Base-by-base conservation (phyloP, 257 asterid species). In the Avicennia marina region DNA sequence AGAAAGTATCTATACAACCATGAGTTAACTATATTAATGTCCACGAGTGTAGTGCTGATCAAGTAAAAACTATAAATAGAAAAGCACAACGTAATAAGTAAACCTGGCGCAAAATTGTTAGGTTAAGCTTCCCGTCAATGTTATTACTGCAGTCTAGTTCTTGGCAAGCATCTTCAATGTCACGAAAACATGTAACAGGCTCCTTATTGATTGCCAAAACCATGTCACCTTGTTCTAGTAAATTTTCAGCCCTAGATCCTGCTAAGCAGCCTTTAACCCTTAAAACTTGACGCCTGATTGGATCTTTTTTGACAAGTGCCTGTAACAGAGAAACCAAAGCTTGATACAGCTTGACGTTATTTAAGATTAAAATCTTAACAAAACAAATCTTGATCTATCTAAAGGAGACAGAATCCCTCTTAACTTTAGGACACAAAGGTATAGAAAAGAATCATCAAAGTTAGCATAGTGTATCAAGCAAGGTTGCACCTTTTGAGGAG, bases 51-150 rank as follows among this genome's bases (percentile, higher is more conserved):
- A 40, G 27, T n/a, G n/a, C n/a, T n/a, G n/a, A n/a, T n/a, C n/a
- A n/a, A n/a, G n/a, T n/a, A n/a, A n/a, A n/a, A n/a, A n/a, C n/a
- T n/a, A n/a, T n/a, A n/a, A n/a, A n/a, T n/a, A n/a, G n/a, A n/a
- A n/a, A n/a, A n/a, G n/a, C n/a, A n/a, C 25, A 21, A 33, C 9
- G 53, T 34, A 17, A 58, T 46, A 62, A 24, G 38, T 34, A 36
- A 60, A 89, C 98, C 95, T 93, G 97, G 52, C 98, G 98, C 64
- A 93, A 85, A 61, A 93, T 86, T 41, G 97, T 93, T 77, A 93
- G 52, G 47, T 59, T 48, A 63, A 93, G 96, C 61, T 61, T 70
- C 54, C 75, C 95, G 61, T 83, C 80, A 45, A 64, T 69, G 61
- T 83, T 78, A 48, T 68, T 58, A 65, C 75, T 60, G 62, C 32